Conservation (phyloP, 306 rosid genomes). For the Malus asiatica region DNA sequence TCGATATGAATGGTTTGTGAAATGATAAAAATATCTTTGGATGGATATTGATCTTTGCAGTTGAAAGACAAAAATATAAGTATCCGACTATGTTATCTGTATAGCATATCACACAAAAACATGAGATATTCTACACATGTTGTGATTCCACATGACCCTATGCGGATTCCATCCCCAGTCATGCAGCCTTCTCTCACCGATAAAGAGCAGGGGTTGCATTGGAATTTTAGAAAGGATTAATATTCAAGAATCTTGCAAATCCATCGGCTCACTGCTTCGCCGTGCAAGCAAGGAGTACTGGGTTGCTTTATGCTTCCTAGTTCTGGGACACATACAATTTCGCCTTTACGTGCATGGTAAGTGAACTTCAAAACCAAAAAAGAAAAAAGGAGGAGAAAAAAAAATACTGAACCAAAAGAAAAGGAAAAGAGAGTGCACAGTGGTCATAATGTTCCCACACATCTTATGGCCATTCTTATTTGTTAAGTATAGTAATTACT, state of each 20-base stretch:
- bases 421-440: neutral
- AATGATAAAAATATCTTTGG: constrained; percentile 33
- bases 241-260: neutral
- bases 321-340: constrained; percentile 49
- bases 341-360: constrained; percentile 92
- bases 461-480: neutral
- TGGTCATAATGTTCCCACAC: constrained; percentile 28
- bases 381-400: neutral
- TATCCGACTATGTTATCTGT: neutral
- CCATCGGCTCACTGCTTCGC: constrained; percentile 22
- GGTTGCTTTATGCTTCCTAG: constrained; percentile 90
- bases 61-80: neutral
- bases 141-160: too few species aligned
- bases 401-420: neutral
- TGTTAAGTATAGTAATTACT: neutral
- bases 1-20: neutral
- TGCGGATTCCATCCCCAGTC: neutral
- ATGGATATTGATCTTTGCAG: neutral
- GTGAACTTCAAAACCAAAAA: constrained; percentile 36
- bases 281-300: constrained; percentile 70
- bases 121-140: too few species aligned
- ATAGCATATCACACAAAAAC: neutral
- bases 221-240: constrained; percentile 1
- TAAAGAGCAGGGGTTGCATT: constrained; percentile 1
- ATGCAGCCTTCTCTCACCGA: neutral